Evolutionary conservation across 768 basidiomycete species (phyloP), one percentile per base, ranked within the genome.

Genomic region (Suillus brevipes): DNA sequence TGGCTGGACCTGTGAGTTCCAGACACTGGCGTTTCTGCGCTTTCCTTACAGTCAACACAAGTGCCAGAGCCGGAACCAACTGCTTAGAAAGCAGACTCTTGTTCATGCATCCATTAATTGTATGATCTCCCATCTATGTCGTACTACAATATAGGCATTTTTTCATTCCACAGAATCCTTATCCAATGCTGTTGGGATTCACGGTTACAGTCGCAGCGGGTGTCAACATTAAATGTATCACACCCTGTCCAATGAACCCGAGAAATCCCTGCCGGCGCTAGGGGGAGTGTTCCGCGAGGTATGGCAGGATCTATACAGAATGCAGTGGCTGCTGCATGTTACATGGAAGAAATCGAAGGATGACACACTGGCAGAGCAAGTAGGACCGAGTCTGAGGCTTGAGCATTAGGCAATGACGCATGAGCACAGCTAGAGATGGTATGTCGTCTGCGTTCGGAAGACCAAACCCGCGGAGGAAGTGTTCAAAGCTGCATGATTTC

Each of bases 1-100:
- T 28, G 82, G 83, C 61, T 89, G 87, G 86, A 80, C 78, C 69
- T 70, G 71, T 73, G 60, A 69, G 71, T 6, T 40, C 18, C 36
- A 23, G 5, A 16, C 18, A 38, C 16, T 20, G 28, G 12, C 37
- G 5, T 28, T 20, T 40, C 57, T 58, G 36, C 6, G 14, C 25
- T 58, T 23, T 40, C 14, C 57, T 58, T 16, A 58, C 38, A 28
- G 38, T 28, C 23, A 28, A 40, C 57, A 18, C 57, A 25, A 58
- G 57, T 58, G 57, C 23, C 23, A 58, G 8, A 58, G 25, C 38
- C 57, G 16, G 57, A 58, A 58, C 38, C 38, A 9, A 58, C 38
- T 18, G 57, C 57, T 5, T 58, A 58, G 18, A 58, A 25, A 1
- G 20, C 18, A 0, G 23, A 7, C 49, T 14, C 13, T 25, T 25